A percentile compares a stretch with the other conserved stretches of the same genome.
These are phyloP conservation scores for Lizonia empirigonia DNA, from an alignment of 2,329 filamentous ascomycete genomes.

Conservation along the genomic window DNA sequence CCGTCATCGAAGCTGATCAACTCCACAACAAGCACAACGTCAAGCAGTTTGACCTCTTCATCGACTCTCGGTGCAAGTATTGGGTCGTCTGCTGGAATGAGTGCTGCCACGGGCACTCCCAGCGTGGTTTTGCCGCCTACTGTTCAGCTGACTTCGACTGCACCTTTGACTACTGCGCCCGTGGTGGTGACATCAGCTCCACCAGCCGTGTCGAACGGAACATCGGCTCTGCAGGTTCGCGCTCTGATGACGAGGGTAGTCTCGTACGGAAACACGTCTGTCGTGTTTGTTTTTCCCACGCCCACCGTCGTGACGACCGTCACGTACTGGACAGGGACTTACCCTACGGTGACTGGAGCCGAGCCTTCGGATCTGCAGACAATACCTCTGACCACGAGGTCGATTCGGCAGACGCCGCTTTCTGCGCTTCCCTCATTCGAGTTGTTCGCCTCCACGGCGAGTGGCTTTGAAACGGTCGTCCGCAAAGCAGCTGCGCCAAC, in stretches of 20 bases:
- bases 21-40: not conserved
- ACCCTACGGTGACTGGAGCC: constrained; percentile 35
- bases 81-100: not conserved
- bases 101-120: not conserved
- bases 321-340: constrained; percentile 42
- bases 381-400: constrained; percentile 31
- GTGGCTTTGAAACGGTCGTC: constrained; percentile 17
- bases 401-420: constrained; percentile 26
- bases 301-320: constrained; percentile 37
- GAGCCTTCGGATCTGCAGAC: constrained; percentile 31
- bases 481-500: constrained; percentile 9
- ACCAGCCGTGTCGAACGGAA: not conserved
- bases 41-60: not conserved
- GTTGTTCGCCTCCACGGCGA: constrained; percentile 19
- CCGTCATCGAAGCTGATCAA: not conserved
- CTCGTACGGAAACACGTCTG: constrained; percentile 27
- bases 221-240: constrained; percentile 7
- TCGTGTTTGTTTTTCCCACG: constrained; percentile 40
- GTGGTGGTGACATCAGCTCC: not conserved
- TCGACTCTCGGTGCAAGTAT: not conserved
- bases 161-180: not conserved
- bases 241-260: constrained; percentile 33
- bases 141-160: not conserved
- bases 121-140: too few relatives aligned
- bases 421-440: constrained; percentile 28